Percentiles rank a stretch among this genome's conserved stretches.
These are phyloP conservation scores for Phytophthora sp. DNA, from an alignment of 352 stramenopile genomes.

Conservation along the genomic window DNA sequence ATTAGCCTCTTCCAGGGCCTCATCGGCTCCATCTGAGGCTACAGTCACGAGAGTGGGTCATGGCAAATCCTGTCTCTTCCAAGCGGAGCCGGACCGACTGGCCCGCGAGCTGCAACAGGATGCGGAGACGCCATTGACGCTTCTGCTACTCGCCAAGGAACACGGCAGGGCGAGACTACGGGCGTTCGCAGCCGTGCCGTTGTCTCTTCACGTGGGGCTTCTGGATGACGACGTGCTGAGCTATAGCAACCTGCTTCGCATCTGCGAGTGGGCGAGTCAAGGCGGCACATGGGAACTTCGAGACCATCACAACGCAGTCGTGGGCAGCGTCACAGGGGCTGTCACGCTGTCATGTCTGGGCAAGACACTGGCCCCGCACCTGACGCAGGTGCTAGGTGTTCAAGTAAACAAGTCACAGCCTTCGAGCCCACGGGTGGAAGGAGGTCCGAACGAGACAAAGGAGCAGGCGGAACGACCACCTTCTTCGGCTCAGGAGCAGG, in stretches of 20 bases:
- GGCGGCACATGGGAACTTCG: conserved; percentile 44
- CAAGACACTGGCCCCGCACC: conserved; percentile 43
- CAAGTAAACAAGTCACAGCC: conserved; percentile 31
- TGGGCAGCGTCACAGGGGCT: conserved; percentile 32
- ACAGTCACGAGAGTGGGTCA: conserved; percentile 29
- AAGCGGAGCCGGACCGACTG: conserved; percentile 37
- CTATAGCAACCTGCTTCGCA: conserved; percentile 20
- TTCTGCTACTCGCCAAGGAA: conserved; percentile 47
- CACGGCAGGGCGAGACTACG: conserved; percentile 40
- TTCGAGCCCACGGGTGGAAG: conserved; percentile 6
- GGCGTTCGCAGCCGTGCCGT: conserved; percentile 42
- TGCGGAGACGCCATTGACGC: conserved; percentile 30
- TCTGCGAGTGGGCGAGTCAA: conserved; percentile 54
- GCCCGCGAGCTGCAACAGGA: conserved; percentile 36
- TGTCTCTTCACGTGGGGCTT: conserved; percentile 40
- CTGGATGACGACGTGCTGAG: conserved; percentile 1
- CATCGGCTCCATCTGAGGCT: background rate
- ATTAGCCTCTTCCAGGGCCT: background rate
- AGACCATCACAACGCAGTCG: conserved; percentile 31
- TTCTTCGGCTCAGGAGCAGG: background rate
- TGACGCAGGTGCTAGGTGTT: conserved; percentile 39
- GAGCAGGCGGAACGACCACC: no score
- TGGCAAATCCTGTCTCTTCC: conserved; percentile 63
- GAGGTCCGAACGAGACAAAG: background rate
- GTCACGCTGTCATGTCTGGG: conserved; percentile 59